Base-by-base conservation (phyloP, 345 rosid genomes). In the Eucalyptus cloeziana region DNA sequence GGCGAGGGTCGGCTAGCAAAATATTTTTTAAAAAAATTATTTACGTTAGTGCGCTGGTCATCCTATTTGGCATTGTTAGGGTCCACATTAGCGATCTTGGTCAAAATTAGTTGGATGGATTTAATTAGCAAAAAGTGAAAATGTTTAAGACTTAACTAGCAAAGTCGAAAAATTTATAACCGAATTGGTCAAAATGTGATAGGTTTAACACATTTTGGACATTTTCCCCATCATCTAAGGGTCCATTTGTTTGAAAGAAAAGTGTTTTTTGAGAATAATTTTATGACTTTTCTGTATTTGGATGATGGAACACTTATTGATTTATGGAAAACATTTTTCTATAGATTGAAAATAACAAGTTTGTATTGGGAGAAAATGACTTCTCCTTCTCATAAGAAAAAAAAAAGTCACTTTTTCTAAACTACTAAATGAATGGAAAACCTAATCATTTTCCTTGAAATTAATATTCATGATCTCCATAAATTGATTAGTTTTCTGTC, bases 1-100 rank as follows among this genome's bases (percentile, higher is more conserved):
- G 1, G 12, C 1, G 5, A 56, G 62, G 30, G 62, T 56, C 0
- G 6, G 13, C 62, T 1, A 56, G 1, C 13, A 56, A 0, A 56
- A 56, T 22, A 2, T 22, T 22, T 56, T 56, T 8, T 4, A 21
- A 54, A 54, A 19, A 56, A 56, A 24, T 56, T 56, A 3, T 56
- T 3, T 56, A 56, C 8, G 1, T 56, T 24, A 56, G 27, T n/a
- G n/a, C 4, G 1, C 12, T 4, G 30, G 1, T 24, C 5, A 2
- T 56, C 30, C 12, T 56, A 56, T 24, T 22, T 56, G 0, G 27
- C 3, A 24, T 24, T 56, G 24, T 56, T 4, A 21, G 27, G 27
- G 6, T 56, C 27, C 27, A 56, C 3, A 10, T 9, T 21, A 56
- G 12, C 0, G 5, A 24, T 56, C 9, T 0, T 24, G 30, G 27